Conservation (phyloP, 2,329 filamentous ascomycete species). For the Ophiostoma quercus region DNA sequence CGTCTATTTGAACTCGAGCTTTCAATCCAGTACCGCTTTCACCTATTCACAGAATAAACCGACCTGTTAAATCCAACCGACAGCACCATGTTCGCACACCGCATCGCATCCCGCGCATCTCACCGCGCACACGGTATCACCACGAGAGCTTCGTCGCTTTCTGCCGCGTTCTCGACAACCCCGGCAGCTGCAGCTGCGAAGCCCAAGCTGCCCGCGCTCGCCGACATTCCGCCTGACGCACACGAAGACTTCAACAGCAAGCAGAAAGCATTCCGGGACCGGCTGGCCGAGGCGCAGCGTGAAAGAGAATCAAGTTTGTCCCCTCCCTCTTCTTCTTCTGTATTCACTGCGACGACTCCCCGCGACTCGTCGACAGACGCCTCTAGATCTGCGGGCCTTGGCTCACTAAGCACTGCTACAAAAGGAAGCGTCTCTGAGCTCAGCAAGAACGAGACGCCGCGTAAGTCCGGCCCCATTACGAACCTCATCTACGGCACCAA, state of each 20-base stretch:
- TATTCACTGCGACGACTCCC: conserved; percentile 10
- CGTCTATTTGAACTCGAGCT: not conserved
- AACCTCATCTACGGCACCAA: conserved; percentile 96
- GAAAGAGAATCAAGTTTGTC: conserved; percentile 67
- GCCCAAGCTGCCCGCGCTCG: conserved; percentile 62
- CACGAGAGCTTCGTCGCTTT: not conserved
- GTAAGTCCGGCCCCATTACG: conserved; percentile 68
- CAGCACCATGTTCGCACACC: not conserved
- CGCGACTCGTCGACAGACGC: not conserved
- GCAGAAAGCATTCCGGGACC: conserved; percentile 81
- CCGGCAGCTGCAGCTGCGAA: not conserved
- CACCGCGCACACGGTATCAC: not conserved
- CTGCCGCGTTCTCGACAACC: not conserved
- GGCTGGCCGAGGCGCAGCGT: conserved; percentile 69
- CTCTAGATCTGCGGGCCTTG: conserved; percentile 42
- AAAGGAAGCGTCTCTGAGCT: conserved; percentile 56
- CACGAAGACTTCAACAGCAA: conserved; percentile 73
- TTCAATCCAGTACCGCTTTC: not conserved
- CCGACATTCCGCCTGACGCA: conserved; percentile 71
- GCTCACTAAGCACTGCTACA: conserved; percentile 54
- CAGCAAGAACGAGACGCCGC: conserved; percentile 52
- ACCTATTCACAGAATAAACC: not conserved
- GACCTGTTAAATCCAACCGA: not conserved
- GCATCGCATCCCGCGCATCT: not conserved
- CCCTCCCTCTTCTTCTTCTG: conserved; percentile 36